These are phyloP conservation scores for Sonneratia caseolaris DNA, from an alignment of 345 rosid genomes.

Conservation along the genomic window DNA sequence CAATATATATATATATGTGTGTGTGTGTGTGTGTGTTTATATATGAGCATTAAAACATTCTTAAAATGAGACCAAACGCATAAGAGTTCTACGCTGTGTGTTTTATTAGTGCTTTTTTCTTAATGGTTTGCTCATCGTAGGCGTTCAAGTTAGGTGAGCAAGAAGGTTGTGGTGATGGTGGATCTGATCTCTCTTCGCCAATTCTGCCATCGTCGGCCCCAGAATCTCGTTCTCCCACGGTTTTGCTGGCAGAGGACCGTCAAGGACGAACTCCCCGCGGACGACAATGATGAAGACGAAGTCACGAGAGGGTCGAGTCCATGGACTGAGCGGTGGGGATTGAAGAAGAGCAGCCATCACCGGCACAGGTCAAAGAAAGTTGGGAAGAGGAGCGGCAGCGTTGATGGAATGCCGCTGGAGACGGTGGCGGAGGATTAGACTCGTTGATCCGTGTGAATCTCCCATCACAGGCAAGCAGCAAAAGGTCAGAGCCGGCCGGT, in stretches of 20 bases:
- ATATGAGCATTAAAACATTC: too few species aligned
- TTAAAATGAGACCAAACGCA: too few species aligned
- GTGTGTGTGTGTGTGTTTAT: too few species aligned
- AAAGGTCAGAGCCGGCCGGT: background rate
- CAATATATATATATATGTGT: too few species aligned
- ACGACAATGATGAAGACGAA: conserved; percentile 17
- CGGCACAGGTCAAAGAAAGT: conserved; percentile 12
- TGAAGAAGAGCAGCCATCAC: conserved; percentile 18
- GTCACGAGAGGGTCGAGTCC: conserved; percentile 30
- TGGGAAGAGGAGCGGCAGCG: conserved; percentile 8
- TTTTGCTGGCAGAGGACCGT: conserved; percentile 56
- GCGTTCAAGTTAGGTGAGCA: conserved; percentile 37
- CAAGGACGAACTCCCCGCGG: conserved; percentile 45
- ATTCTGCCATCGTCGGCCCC: conserved; percentile 39
- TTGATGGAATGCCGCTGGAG: conserved; percentile 16
- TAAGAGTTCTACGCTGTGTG: background rate
- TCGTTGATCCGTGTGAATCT: conserved; percentile 4
- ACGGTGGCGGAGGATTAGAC: conserved; percentile 32
- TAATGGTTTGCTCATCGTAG: conserved; percentile 8
- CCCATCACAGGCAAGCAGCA: conserved; percentile 11
- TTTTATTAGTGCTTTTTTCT: conserved; percentile 2
- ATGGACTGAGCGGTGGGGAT: conserved; percentile 49
- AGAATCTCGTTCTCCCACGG: conserved; percentile 93
- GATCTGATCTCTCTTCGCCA: conserved; percentile 5
- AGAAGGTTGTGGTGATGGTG: background rate